Percentiles rank a stretch among this genome's conserved stretches.
Evolutionary conservation across 371 early-diverging fungal genomes (phyloP).

Genomic region (Mortierella sp.): DNA sequence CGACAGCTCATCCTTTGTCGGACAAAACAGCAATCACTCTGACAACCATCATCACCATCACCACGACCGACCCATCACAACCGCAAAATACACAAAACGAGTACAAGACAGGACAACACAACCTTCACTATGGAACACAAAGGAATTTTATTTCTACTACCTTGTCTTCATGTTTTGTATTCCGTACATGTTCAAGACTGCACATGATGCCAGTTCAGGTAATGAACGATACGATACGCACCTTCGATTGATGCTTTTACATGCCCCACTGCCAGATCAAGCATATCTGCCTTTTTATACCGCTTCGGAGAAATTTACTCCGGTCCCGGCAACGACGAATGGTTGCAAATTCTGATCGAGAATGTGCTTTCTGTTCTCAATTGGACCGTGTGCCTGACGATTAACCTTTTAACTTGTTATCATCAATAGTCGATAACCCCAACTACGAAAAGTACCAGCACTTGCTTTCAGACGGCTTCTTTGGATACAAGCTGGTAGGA

Average conservation of each 20-base stretch:
- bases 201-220: constrained; percentile 75
- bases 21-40: neutral
- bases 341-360: neutral
- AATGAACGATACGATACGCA: neutral
- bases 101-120: constrained; percentile 50
- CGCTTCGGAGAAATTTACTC: neutral
- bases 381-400: neutral
- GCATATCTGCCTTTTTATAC: neutral
- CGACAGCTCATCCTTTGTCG: neutral
- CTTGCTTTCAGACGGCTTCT: constrained; percentile 63
- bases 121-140: constrained; percentile 64
- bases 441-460: constrained; percentile 69
- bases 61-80: constrained; percentile 11
- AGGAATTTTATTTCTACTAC: constrained; percentile 85
- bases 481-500: constrained; percentile 60
- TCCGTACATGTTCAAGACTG: constrained; percentile 77
- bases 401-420: neutral
- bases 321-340: neutral
- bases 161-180: constrained; percentile 69
- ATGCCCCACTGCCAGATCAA: neutral
- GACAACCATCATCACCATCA: neutral
- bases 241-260: too few species aligned
- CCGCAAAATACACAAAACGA: constrained; percentile 14
- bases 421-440: constrained; percentile 60
- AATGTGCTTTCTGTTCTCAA: too few species aligned